Base-by-base conservation (phyloP, 129 eudicot genomes). In the Chrysanthemum makinoi region DNA sequence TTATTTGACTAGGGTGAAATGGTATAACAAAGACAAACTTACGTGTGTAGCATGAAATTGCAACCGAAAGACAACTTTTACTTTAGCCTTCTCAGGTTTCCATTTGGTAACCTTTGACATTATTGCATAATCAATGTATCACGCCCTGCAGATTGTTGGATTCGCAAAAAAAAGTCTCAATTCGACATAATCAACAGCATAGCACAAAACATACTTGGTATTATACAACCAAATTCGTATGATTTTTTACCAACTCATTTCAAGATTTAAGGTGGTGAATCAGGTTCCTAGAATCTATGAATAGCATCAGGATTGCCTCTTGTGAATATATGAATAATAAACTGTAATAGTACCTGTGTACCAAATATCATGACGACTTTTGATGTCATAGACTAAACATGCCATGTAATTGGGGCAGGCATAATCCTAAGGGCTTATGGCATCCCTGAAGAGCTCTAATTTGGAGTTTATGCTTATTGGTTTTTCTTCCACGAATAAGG, bases 31-130 rank as follows among this genome's bases (percentile, higher is more conserved):
- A 53, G 53, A 62, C 35, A 22, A 68, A 51, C 75, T 47, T 85
- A 95, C 99, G 75, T 90, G 82, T 62, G 96, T 84, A 73, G 99
- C 97, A 62, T 94, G 89, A 81, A 90, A 94, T 70, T 94, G 99
- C 65, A 94, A 85, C 77, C 99, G 87, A 75, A 94, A 94, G 30
- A 94, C 99, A 35, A 88, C 99, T 88, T 94, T 94, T 30, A 94
- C 91, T 90, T 94, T 94, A 19, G 90, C 85, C 86, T 86, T 94
- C 87, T 94, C 99, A 68, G 85, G 84, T 81, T 94, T 94, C 96
- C 97, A 94, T 87, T 88, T 90, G 14, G 94, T 74, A 75, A 72
- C 69, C 83, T 96, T 90, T 62, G 99, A 94, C 99, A 94, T 94
- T 78, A 43, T 74, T 73, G 73, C 71, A 57, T 46, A 72, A 57